Evolutionary conservation across 179 eudicot genomes (phyloP), one percentile per base, ranked within the genome.

Genomic region (Vitellaria paradoxa): DNA sequence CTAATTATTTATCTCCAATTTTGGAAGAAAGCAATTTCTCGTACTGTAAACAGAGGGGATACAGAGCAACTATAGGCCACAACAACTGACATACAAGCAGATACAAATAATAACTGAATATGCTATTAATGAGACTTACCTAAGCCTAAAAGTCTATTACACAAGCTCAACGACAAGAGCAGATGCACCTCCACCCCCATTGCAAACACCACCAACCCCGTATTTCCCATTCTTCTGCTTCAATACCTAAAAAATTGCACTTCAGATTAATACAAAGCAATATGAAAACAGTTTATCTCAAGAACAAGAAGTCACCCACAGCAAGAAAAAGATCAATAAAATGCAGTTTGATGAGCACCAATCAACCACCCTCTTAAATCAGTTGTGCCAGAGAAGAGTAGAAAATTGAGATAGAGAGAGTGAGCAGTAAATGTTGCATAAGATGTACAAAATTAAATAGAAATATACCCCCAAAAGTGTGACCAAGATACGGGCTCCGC

Each of bases 151-250:
- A 62, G 37, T 72, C 68, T 55, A 85, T 89, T 85, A 96, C 85
- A 89, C 64, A 81, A 90, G 91, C 76, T 96, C 98, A 40, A 96
- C 71, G 24, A 93, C 94, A 7, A 96, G 88, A 50, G 99, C 97
- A 9, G 99, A 96, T 63, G 99, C 97, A 70, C 99, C 99, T 40
- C 99, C 99, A 75, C 99, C 99, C 14, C 99, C 99, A 64, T 96
- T 96, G 91, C 99, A 96, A 65, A 96, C 90, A 60, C 98, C 99
- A 75, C 89, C 98, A 68, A 86, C 96, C 47, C 99, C 99, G 68
- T 84, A 83, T 84, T 82, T 93, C 11, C 91, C 99, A 65, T 85
- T 86, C 81, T 85, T 93, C 84, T 91, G 88, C 87, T 85, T 88
- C 83, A 95, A 81, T 64, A 91, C 99, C 99, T 95, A 81, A 72